These are phyloP conservation scores for Pleurotus giganteus DNA, from an alignment of 768 basidiomycete species.

Conservation along the genomic window DNA sequence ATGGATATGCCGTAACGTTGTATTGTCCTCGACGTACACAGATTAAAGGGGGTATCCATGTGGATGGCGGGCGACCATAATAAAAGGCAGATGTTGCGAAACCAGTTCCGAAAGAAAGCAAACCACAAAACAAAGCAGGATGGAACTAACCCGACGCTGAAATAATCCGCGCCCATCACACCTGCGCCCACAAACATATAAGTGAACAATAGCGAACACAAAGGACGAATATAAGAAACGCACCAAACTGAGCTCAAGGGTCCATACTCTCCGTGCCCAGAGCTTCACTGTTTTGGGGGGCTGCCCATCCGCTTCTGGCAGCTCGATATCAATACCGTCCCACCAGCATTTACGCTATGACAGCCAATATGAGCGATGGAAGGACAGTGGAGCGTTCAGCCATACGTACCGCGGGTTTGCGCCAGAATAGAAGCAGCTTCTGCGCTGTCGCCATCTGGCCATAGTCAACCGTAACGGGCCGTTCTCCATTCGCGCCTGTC, in stretches of 20 bases:
- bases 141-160: background rate
- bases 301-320: slow-evolving; percentile 56
- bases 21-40: slow-evolving; percentile 3
- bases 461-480: slow-evolving; percentile 81
- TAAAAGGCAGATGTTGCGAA: background rate
- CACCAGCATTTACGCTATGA: slow-evolving; percentile 98
- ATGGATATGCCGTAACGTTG: background rate
- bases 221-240: slow-evolving; percentile 16
- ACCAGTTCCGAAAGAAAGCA: slow-evolving; percentile 10
- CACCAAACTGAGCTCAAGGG: slow-evolving; percentile 93
- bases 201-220: slow-evolving; percentile 7
- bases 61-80: background rate
- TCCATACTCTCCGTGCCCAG: slow-evolving; percentile 98
- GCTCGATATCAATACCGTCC: slow-evolving; percentile 92
- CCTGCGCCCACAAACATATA: slow-evolving; percentile 14
- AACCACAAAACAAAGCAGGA: slow-evolving; percentile 9
- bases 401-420: slow-evolving; percentile 93
- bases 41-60: slow-evolving; percentile 8
- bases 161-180: slow-evolving; percentile 15
- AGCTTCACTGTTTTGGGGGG: slow-evolving; percentile 70
- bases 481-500: slow-evolving; percentile 44
- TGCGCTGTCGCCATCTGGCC: slow-evolving; percentile 96
- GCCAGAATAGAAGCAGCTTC: slow-evolving; percentile 96
- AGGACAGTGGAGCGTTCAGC: slow-evolving; percentile 7
- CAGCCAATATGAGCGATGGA: slow-evolving; percentile 10